Base-by-base conservation (phyloP, 306 rosid species). In the Cucumis hystrix region DNA sequence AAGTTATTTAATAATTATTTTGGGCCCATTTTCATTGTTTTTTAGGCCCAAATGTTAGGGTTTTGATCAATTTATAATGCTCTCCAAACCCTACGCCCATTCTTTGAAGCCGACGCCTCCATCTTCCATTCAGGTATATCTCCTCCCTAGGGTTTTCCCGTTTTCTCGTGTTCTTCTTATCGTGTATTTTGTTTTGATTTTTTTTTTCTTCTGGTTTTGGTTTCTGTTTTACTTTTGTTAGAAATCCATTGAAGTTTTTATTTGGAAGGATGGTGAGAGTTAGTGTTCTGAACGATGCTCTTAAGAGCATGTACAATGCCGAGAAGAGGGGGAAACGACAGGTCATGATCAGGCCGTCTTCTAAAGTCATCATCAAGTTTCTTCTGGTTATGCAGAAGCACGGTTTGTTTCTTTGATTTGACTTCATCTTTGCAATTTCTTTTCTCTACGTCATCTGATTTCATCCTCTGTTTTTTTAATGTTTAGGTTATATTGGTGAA, bases 261-360 rank as follows among this genome's bases (percentile, higher is more conserved):
- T 77, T 77, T 77, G 47, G 72, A 77, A 77, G 79, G 45, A 77
- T 77, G 79, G 79, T 77, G 2, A 77, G 79, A 77, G 49, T 77
- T 25, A 77, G 79, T 77, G 79, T 77, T 14, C 62, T 77, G 79
- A 77, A 77, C 45, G 79, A 77, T 62, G 79, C 79, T 60, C 79
- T 77, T 61, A 77, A 77, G 73, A 77, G 79, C 73, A 77, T 77
- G 79, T 77, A 77, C 72, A 77, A 77, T 62, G 79, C 79, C 28
- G 79, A 77, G 79, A 77, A 77, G 59, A 41, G 79, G 60, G 79
- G 79, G 14, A 77, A 77, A 17, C 41, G 79, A 28, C 79, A 77
- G 60, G 79, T 62, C 47, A 59, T 77, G 79, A 77, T 77, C 59
- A 61, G 79, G 60, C 79, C 79, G 4, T 77, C 79, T 30, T 77